These are phyloP conservation scores for Neofusicoccum sp. DNA, from an alignment of 2,329 filamentous ascomycete species.

Conservation along the genomic window DNA sequence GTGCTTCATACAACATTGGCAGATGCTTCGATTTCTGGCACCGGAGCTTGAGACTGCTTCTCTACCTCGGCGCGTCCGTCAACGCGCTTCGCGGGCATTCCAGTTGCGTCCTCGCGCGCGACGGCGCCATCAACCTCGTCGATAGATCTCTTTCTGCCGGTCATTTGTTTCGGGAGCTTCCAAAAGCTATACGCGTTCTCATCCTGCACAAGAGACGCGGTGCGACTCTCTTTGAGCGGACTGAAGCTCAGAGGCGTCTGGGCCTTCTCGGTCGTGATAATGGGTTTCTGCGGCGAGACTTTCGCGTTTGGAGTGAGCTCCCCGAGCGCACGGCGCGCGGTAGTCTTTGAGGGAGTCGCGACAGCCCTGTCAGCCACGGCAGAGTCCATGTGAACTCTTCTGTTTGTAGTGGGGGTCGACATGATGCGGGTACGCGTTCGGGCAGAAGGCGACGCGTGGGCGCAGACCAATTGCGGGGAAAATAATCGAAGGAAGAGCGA, in stretches of 20 bases:
- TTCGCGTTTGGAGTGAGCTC: slow-evolving; percentile 36
- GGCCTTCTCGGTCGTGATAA: slow-evolving; percentile 37
- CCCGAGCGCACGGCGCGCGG: slow-evolving; percentile 39
- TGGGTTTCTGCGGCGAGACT: slow-evolving; percentile 11
- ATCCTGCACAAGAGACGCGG: slow-evolving; percentile 30
- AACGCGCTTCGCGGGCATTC: slow-evolving; percentile 2
- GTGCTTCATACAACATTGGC: neutral
- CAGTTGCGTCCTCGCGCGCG: slow-evolving; percentile 25
- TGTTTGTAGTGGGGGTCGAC: slow-evolving; percentile 21
- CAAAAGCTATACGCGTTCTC: slow-evolving; percentile 31
- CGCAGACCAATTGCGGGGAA: neutral
- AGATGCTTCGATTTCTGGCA: neutral
- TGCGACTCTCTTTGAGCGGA: slow-evolving; percentile 38
- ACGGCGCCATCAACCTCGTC: slow-evolving; percentile 36
- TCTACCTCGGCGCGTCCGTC: slow-evolving; percentile 1
- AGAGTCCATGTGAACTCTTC: slow-evolving; percentile 4
- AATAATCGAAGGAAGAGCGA: neutral
- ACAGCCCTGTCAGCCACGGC: slow-evolving; percentile 18
- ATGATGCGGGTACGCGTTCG: slow-evolving; percentile 22
- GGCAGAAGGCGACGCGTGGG: neutral
- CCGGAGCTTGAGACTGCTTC: neutral
- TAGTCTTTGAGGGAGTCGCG: slow-evolving; percentile 33
- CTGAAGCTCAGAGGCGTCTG: slow-evolving; percentile 31
- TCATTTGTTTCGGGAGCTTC: slow-evolving; percentile 15
- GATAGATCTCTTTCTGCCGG: slow-evolving; percentile 39